These are phyloP conservation scores for Brassica incana DNA, from an alignment of 345 rosid genomes.

Conservation along the genomic window DNA sequence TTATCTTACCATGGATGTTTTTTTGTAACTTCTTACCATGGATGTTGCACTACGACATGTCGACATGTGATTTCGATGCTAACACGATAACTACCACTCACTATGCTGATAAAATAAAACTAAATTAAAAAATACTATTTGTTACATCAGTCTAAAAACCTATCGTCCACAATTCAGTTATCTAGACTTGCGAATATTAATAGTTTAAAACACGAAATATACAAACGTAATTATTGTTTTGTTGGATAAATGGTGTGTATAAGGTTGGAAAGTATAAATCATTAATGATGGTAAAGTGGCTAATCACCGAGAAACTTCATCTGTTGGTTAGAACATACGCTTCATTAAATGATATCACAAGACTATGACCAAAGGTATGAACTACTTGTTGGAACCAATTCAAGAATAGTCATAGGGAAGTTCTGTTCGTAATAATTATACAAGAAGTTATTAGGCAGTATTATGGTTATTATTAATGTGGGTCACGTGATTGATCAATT, in stretches of 20 bases:
- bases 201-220: neutral
- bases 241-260: neutral
- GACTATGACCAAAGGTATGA: conserved; percentile 27
- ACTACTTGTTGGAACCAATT: conserved; percentile 34
- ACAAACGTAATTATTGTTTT: neutral
- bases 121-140: neutral
- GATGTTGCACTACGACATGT: neutral
- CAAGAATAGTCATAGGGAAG: conserved; percentile 28
- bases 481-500: conserved; percentile 40
- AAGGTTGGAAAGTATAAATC: conserved; percentile 26
- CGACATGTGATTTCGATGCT: neutral
- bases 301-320: conserved; percentile 23
- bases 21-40: neutral
- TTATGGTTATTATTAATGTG: conserved; percentile 33
- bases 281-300: conserved; percentile 30
- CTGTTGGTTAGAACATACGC: conserved; percentile 30
- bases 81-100: neutral
- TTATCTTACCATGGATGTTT: neutral
- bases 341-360: conserved; percentile 33
- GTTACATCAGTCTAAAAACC: neutral
- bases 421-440: conserved; percentile 28
- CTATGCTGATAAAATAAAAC: neutral
- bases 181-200: neutral
- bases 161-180: neutral
- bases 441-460: conserved; percentile 6